phyloP scores from a whole-genome alignment of 2,329 filamentous ascomycete species.

The Aspergillus eucalypticola region DNA sequence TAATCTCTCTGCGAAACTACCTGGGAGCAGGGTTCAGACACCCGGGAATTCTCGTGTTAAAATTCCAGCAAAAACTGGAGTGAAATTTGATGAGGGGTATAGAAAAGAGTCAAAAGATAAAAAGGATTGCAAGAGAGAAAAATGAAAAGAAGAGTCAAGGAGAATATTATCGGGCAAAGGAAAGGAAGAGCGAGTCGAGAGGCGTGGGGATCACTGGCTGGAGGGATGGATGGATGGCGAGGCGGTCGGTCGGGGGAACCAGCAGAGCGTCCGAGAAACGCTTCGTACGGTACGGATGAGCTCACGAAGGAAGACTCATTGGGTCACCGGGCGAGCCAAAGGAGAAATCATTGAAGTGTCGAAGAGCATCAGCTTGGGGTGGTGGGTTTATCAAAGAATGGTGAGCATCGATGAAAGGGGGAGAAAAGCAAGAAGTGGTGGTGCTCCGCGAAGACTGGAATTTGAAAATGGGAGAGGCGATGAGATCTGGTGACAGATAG shows the following conservation, averaged over 20 bases:
- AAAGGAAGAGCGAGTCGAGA: conserved; percentile 11
- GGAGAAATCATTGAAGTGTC: background rate
- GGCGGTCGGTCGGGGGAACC: conserved; percentile 26
- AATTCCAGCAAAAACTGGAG: conserved; percentile 8
- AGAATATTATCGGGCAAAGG: conserved; percentile 2
- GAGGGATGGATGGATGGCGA: conserved; percentile 26
- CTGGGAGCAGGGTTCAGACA: conserved; percentile 15
- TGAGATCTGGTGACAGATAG: background rate
- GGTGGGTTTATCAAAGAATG: background rate
- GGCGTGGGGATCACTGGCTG: conserved; percentile 13
- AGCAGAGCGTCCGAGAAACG: background rate
- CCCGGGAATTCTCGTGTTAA: conserved; percentile 20
- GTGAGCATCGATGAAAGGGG: background rate
- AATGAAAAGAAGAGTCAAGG: background rate
- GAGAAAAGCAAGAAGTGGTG: background rate
- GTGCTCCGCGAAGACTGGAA: background rate
- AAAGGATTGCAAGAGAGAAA: background rate
- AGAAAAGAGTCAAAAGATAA: background rate
- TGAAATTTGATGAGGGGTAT: conserved; percentile 2
- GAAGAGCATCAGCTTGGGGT: background rate
- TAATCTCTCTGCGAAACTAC: background rate
- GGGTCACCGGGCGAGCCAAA: background rate
- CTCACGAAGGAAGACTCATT: conserved; percentile 1
- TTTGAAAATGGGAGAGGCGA: background rate
- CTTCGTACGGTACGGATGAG: background rate